Base-by-base conservation (phyloP, 2,329 filamentous ascomycete genomes). In the Nothophaeocryptopus gaeumannii region DNA sequence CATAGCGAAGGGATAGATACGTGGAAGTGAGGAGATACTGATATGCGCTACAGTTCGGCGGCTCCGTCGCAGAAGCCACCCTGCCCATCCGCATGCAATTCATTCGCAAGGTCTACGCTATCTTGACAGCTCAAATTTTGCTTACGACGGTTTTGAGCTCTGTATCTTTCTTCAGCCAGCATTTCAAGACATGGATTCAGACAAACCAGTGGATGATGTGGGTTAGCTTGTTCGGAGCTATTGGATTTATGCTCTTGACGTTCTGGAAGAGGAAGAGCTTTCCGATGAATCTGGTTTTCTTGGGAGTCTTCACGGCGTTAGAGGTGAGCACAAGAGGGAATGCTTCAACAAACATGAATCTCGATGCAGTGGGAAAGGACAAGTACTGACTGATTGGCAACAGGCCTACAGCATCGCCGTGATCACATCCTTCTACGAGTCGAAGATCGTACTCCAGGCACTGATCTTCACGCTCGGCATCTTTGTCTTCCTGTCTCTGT, bases 101-200 rank as follows among this genome's bases (percentile, higher is more conserved):
- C 57, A 66, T 67, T 50, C 63, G 65, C 72, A 97, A 97, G 78
- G 93, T 99, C 67, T 99, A 99, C 75, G 86, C 90, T 51, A 99
- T 99, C 72, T 79, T 99, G 74, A 95, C 93, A n/a, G 84, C 89
- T 44, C 93, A 99, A 71, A 84, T 99, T 46, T 77, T 97, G 66
- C 83, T 86, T 50, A 99, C 93, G 7, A 86, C 85, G 33, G 79
- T 81, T 55, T 78, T 97, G 60, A 90, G 87, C 74, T 81, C 85
- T 54, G 73, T 96, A 61, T 93, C 87, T 60, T 97, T 97, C 79
- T 88, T 89, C 73, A 95, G 82, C 73, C 64, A 72, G 9, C 74
- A 77, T 49, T 99, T 97, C 78, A 89, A 85, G 69, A 64, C 63
- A 44, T 99, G 91, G 89, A 92, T 99, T 63, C 90, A 96, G 69